Base-by-base conservation (phyloP, 1,139 yeast species). In the Hyphopichia fennica region DNA sequence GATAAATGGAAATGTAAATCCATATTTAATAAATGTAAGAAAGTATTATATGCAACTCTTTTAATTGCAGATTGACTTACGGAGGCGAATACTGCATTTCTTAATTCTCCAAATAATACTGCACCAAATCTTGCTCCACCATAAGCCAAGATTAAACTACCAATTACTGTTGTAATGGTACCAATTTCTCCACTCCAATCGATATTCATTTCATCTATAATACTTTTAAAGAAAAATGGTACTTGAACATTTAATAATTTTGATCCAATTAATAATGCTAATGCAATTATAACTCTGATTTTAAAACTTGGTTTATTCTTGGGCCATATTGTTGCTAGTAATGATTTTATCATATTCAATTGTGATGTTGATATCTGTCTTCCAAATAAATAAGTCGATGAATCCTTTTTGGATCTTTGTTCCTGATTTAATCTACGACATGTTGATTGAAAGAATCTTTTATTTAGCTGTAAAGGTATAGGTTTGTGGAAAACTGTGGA, bases 111-210 rank as follows among this genome's bases (percentile, higher is more conserved):
- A 65, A 93, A 88, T 14, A 93, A 65, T 2, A 91, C 96, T 3
- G 99, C 87, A 17, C 98, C 97, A 59, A 95, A 90, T 46, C 99
- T 71, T 1, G 98, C 96, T 15, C 88, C 82, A 39, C 99, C 99
- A 60, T 93, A 91, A 0, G 96, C 96, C 20, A 93, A 56, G 27
- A 93, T 82, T 42, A 91, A 75, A 2, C 91, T 77, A 3, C 88
- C 91, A 31, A 87, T 79, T 3, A 79, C 81, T 4, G 85, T 74
- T 6, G 81, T 71, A 1, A 80, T 70, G 0, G 82, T 72, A 1
- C 89, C 88, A 1, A 84, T 73, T 25, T 81, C 76, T 8, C 69
- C 63, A 3, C 79, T 68, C 95, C 96, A 88, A 55, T 90, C 96
- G 16, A 91, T 77, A 57, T 93, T 93, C 98, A 93, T 91, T 14